Evolutionary conservation across 1,284 basidiomycete species (phyloP).

Genomic region (Sutorius eximius): DNA sequence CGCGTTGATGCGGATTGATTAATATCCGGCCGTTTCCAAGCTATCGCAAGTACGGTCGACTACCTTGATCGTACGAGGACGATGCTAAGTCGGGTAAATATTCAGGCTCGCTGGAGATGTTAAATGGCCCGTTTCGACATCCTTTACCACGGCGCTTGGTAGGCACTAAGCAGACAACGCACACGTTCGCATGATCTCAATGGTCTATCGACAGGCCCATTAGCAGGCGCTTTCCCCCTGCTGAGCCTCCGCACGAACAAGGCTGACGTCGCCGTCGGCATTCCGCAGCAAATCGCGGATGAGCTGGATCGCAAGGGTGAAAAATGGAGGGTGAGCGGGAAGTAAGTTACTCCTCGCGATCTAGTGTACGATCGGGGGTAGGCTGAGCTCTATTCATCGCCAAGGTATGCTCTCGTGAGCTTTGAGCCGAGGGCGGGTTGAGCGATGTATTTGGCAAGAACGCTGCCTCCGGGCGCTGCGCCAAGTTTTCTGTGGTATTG

Average conservation of each 20-base stretch:
- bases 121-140: slow-evolving; percentile 82
- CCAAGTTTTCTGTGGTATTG: not conserved
- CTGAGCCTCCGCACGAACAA: slow-evolving; percentile 92
- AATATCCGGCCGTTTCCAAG: slow-evolving; percentile 36
- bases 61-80: slow-evolving; percentile 21
- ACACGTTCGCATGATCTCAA: slow-evolving; percentile 1
- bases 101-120: slow-evolving; percentile 86
- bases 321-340: slow-evolving; percentile 81
- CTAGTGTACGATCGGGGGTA: not conserved
- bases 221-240: slow-evolving; percentile 78
- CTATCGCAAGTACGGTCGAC: slow-evolving; percentile 72
- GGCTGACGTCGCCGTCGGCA: slow-evolving; percentile 90
- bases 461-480: not conserved
- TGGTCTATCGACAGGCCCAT: slow-evolving; percentile 53
- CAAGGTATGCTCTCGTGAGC: slow-evolving; percentile 35
- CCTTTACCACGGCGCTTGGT: slow-evolving; percentile 82
- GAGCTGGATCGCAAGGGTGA: slow-evolving; percentile 66
- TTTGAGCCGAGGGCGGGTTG: slow-evolving; percentile 23
- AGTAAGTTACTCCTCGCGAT: slow-evolving; percentile 49
- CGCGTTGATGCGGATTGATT: slow-evolving; percentile 2
- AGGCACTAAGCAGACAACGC: slow-evolving; percentile 17
- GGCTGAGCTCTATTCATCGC: not conserved
- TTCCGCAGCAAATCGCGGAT: slow-evolving; percentile 64
- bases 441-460: not conserved
- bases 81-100: slow-evolving; percentile 25